A percentile compares a stretch with the other conserved stretches of the same genome.
Conservation (phyloP, 495 filamentous ascomycete species). For the Tuber calosporum region DNA sequence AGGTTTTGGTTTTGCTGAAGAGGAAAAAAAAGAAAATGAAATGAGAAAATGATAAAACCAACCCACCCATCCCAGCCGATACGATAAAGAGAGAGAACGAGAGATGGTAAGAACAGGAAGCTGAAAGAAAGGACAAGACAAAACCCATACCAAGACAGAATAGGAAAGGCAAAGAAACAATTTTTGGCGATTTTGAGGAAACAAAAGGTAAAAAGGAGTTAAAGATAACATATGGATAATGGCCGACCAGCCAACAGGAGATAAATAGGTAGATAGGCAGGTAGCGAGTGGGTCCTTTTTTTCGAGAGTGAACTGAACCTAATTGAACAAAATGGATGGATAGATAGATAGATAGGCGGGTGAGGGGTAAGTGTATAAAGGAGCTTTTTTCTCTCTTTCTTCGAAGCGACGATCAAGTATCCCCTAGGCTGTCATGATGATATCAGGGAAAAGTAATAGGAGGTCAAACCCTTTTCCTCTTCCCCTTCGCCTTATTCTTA, state of each 20-base stretch:
- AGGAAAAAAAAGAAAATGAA: neutral
- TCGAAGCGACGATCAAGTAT: neutral
- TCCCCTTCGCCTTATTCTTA: slow-evolving; percentile 32
- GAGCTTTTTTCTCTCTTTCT: neutral
- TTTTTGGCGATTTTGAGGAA: neutral
- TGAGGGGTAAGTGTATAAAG: neutral
- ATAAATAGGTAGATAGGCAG: neutral
- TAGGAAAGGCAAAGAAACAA: neutral
- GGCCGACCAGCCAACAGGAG: neutral
- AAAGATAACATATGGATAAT: neutral
- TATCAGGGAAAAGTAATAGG: neutral
- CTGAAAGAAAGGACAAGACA: neutral
- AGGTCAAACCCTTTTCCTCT: slow-evolving; percentile 33
- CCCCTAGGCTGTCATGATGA: neutral
- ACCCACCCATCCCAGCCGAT: slow-evolving; percentile 5
- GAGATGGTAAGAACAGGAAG: neutral
- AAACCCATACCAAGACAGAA: slow-evolving; percentile 6
- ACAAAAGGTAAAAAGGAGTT: neutral
- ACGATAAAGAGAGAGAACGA: neutral
- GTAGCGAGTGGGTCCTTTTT: neutral
- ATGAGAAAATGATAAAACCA: slow-evolving; percentile 5
- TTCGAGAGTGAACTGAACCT: neutral
- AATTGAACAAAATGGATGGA: neutral
- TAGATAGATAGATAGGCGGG: neutral
- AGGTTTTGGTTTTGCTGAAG: neutral